Evolutionary conservation across 331 rosid species (phyloP).

Genomic region (Phaseolus coccineus): DNA sequence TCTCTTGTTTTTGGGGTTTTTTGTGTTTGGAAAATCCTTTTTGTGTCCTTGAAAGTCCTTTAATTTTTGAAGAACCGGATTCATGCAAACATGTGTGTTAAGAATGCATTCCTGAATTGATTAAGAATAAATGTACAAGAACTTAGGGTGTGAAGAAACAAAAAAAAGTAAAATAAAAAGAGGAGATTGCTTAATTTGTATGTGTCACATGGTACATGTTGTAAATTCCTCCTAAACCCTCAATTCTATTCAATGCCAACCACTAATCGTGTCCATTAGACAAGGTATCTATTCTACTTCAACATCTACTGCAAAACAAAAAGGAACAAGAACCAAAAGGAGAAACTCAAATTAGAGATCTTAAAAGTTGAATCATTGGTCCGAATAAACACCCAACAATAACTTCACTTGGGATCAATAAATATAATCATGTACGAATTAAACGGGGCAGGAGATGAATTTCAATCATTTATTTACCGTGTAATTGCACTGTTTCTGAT

Average conservation of each 20-base stretch:
- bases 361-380: not conserved
- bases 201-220: slow-evolving; percentile 45
- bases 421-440: not conserved
- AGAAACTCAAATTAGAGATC: not conserved
- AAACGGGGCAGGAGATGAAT: slow-evolving; percentile 7
- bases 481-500: not conserved
- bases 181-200: slow-evolving; percentile 34
- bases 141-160: slow-evolving; percentile 22
- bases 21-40: not conserved
- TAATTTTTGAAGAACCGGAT: slow-evolving; percentile 41
- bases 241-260: not conserved
- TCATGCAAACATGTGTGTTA: slow-evolving; percentile 34
- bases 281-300: slow-evolving; percentile 25
- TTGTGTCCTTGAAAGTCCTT: slow-evolving; percentile 35
- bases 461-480: slow-evolving; percentile 14
- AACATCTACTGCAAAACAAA: not conserved
- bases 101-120: slow-evolving; percentile 33
- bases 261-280: slow-evolving; percentile 24
- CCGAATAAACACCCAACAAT: not conserved
- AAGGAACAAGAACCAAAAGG: not conserved
- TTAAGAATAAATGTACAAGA: slow-evolving; percentile 27
- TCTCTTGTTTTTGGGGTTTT: no score
- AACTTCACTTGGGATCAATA: not conserved
- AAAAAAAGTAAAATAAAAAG: not conserved
- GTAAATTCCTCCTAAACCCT: slow-evolving; percentile 27